Conservation (phyloP, 352 stramenopile genomes). For the Globisporangium heterothallicum region DNA sequence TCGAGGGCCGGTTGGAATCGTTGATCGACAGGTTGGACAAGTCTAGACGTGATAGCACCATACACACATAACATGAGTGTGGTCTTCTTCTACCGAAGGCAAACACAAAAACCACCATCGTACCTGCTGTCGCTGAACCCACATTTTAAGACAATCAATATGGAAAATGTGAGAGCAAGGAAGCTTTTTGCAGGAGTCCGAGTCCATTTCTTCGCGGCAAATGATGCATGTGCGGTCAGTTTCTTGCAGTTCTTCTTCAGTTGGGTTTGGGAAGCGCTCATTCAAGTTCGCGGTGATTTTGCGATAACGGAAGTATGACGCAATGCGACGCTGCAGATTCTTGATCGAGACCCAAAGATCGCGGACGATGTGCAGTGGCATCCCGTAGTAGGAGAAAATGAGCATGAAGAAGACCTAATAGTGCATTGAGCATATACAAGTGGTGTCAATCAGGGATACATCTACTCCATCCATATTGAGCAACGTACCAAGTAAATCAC, state of each 20-base stretch:
- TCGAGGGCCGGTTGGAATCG: conserved; percentile 83
- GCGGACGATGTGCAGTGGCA: conserved; percentile 96
- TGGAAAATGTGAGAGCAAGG: conserved; percentile 98
- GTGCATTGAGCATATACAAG: too few relatives aligned
- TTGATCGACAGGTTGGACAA: conserved; percentile 95
- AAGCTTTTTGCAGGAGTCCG: conserved; percentile 92
- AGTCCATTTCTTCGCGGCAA: conserved; percentile 92
- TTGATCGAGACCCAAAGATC: conserved; percentile 94
- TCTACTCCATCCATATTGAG: too few relatives aligned
- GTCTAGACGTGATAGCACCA: conserved; percentile 30
- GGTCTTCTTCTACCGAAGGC: background rate
- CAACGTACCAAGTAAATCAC: conserved; percentile 90
- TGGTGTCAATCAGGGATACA: too few relatives aligned
- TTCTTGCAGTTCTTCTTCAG: conserved; percentile 92
- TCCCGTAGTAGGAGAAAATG: conserved; percentile 97
- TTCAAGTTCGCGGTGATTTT: conserved; percentile 95
- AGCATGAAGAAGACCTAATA: conserved; percentile 97
- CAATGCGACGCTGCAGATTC: conserved; percentile 77
- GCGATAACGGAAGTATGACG: conserved; percentile 90
- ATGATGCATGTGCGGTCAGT: conserved; percentile 95
- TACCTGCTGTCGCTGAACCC: conserved; percentile 96
- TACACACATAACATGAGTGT: background rate
- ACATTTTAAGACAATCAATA: conserved; percentile 96
- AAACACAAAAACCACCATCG: background rate
- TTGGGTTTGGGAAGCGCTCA: conserved; percentile 93